These are phyloP conservation scores for Fusarium sp. DNA, from an alignment of 2,329 filamentous ascomycete genomes.

Conservation along the genomic window DNA sequence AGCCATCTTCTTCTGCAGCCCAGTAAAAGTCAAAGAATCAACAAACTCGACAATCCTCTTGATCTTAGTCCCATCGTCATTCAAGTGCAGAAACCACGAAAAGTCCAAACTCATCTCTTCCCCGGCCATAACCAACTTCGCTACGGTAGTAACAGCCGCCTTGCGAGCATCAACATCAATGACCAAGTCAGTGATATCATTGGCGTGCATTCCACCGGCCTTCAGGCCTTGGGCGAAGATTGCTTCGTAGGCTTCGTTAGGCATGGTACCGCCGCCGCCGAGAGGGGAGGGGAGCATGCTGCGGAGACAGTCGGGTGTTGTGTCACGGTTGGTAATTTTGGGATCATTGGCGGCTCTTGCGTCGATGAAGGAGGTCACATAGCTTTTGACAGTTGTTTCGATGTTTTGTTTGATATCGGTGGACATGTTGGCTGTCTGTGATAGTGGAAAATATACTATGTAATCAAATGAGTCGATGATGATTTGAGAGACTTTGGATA, in stretches of 20 bases:
- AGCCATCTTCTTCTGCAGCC: neutral
- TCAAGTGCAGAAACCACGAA: conserved; percentile 25
- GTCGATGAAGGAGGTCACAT: conserved; percentile 17
- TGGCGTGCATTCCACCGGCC: conserved; percentile 1
- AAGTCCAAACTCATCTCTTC: conserved; percentile 16
- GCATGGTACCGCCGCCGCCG: neutral
- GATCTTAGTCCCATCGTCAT: conserved; percentile 12
- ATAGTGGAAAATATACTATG: neutral
- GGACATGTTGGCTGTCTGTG: neutral
- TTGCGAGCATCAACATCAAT: conserved; percentile 17
- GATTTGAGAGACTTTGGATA: neutral
- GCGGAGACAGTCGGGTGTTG: conserved; percentile 4
- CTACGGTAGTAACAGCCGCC: conserved; percentile 10
- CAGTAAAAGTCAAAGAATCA: conserved; percentile 4
- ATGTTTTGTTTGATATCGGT: conserved; percentile 10
- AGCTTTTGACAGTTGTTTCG: conserved; percentile 4
- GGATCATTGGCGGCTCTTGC: conserved; percentile 10
- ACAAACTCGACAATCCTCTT: conserved; percentile 32
- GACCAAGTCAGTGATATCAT: conserved; percentile 1
- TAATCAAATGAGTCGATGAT: neutral
- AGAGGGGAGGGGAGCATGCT: conserved; percentile 11
- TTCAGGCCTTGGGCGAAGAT: conserved; percentile 13
- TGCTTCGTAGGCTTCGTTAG: conserved; percentile 14
- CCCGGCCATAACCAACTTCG: neutral
- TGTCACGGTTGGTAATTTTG: conserved; percentile 8